phyloP scores from a whole-genome alignment of 164 flowering plant species.

The grape (Vitis vinifera) region ASM3070453v1 NC_081809.1:5506001-5506500 shows the following conservation, averaged over 20 bases:
- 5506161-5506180: constrained; percentile 62
- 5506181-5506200: constrained; percentile 45
- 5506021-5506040: constrained; percentile 83
- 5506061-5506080: constrained; percentile 45
- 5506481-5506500: constrained; percentile 51
- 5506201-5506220: constrained; percentile 49
- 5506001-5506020: constrained; percentile 39
- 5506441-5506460: constrained; percentile 69
- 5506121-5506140: constrained; percentile 39
- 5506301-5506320: constrained; percentile 53
- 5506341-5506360: constrained; percentile 78
- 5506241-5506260: constrained; percentile 63
- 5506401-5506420: constrained; percentile 62
- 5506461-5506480: constrained; percentile 92
- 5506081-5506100: constrained; percentile 56
- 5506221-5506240: constrained; percentile 37
- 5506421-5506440: constrained; percentile 26
- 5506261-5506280: constrained; percentile 80
- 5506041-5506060: constrained; percentile 73
- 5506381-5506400: constrained; percentile 51
- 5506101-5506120: constrained; percentile 63
- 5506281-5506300: constrained; percentile 78
- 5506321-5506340: constrained; percentile 53
- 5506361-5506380: constrained; percentile 60
- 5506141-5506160: constrained; percentile 89